Evolutionary conservation across 225 moss, liverwort and hornwort species (phyloP).

Genomic region (Polytrichum commune): DNA sequence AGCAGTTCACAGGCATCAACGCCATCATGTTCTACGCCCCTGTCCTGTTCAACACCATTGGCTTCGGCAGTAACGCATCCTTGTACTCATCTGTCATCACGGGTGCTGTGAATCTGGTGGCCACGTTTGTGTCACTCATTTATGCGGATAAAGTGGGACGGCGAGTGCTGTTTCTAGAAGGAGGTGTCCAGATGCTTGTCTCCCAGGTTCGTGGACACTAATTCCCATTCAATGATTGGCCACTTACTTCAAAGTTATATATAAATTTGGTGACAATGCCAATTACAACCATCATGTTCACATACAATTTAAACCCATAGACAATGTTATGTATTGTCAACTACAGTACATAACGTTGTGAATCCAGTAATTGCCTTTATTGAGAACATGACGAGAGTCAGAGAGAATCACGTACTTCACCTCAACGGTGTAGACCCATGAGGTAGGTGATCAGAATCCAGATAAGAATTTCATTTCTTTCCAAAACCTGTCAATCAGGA

Average conservation of each 20-base stretch:
- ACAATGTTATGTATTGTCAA: neutral
- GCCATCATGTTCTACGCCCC: constrained; percentile 63
- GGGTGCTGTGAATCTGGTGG: constrained; percentile 37
- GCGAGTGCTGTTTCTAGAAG: constrained; percentile 25
- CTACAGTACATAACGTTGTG: neutral
- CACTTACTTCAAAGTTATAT: neutral
- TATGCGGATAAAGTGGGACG: constrained; percentile 37
- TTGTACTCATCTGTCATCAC: constrained; percentile 48
- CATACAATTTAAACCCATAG: neutral
- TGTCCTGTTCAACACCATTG: constrained; percentile 43
- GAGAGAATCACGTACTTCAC: too few species aligned
- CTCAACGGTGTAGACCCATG: too few species aligned
- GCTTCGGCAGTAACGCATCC: constrained; percentile 32
- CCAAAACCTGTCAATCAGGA: too few species aligned
- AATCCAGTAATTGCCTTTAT: neutral
- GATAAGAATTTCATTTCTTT: too few species aligned
- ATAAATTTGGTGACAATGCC: neutral
- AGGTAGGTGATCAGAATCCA: too few species aligned
- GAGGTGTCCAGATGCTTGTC: constrained; percentile 39
- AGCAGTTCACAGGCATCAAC: constrained; percentile 55
- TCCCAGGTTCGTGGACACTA: constrained; percentile 18
- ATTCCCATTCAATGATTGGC: neutral
- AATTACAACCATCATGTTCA: neutral
- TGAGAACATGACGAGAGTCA: neutral
- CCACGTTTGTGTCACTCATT: constrained; percentile 27